Evolutionary conservation across 1,284 basidiomycete species (phyloP).

Genomic region (Heliocybe sulcata): DNA sequence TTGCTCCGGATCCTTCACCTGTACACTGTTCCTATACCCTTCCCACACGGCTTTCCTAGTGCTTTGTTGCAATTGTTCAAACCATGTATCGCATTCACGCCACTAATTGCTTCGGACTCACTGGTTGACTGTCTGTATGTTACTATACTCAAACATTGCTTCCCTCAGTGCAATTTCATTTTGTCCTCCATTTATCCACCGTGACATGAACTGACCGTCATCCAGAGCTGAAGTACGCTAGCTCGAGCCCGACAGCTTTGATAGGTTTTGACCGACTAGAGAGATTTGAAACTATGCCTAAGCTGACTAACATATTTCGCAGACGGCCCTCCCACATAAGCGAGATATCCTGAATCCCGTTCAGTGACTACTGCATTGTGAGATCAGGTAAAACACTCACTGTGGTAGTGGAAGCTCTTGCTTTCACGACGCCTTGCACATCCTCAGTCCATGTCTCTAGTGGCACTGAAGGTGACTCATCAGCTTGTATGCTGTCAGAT

Average conservation of each 20-base stretch:
- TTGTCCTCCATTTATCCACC: not conserved
- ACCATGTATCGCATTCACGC: not conserved
- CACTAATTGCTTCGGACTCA: not conserved
- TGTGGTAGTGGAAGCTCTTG: constrained; percentile 81
- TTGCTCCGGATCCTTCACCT: not conserved
- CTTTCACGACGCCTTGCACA: constrained; percentile 74
- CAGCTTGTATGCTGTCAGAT: constrained; percentile 3
- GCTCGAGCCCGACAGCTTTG: constrained; percentile 80
- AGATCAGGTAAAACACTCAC: constrained; percentile 35
- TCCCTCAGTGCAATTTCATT: not conserved
- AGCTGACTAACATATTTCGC: constrained; percentile 81
- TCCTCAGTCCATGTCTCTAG: not conserved
- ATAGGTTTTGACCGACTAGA: constrained; percentile 81
- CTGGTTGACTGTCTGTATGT: constrained; percentile 1
- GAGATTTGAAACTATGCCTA: constrained; percentile 86
- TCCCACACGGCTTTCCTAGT: not conserved
- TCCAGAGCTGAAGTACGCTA: constrained; percentile 85
- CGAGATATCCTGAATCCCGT: constrained; percentile 63
- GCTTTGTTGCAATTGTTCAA: not conserved
- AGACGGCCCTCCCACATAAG: constrained; percentile 94
- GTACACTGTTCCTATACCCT: not conserved
- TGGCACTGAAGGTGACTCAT: constrained; percentile 6
- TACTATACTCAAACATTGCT: not conserved
- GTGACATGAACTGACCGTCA: constrained; percentile 18
- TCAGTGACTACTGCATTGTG: constrained; percentile 6